A percentile compares a stretch with the other conserved stretches of the same genome.
These are phyloP conservation scores for Collybiopsis luxurians DNA, from an alignment of 768 basidiomycete species.

Conservation along the genomic window DNA sequence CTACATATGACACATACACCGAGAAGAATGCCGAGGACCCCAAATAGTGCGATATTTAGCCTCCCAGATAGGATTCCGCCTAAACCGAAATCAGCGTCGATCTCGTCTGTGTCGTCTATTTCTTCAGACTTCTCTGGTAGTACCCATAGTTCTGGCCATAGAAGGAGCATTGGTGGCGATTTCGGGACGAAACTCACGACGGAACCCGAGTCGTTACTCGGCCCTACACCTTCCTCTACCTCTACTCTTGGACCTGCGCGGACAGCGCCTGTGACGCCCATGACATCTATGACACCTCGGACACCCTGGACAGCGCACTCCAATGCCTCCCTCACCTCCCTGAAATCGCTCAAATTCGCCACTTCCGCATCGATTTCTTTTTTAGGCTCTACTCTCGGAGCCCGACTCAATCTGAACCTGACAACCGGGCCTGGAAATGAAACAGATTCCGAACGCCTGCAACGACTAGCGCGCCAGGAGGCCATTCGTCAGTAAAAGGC, in stretches of 20 bases:
- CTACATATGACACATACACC: no score
- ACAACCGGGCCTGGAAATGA: neutral
- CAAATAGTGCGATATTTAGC: no score
- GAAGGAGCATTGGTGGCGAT: neutral
- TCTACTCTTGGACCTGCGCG: no score
- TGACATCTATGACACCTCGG: neutral
- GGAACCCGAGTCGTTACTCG: neutral
- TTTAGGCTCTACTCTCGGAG: neutral
- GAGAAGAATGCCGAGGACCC: no score
- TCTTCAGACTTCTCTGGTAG: no score
- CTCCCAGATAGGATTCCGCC: no score
- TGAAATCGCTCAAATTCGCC: neutral
- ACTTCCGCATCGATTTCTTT: slow-evolving; percentile 3
- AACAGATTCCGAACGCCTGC: neutral
- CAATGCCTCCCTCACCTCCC: neutral
- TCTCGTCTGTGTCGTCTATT: no score
- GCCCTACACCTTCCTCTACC: neutral
- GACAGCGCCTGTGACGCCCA: slow-evolving; percentile 4
- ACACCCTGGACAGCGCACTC: slow-evolving; percentile 18
- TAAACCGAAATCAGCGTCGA: no score
- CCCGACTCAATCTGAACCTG: neutral
- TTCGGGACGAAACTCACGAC: neutral
- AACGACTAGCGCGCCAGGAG: neutral
- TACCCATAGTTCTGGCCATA: no score
- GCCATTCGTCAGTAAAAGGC: neutral